These are phyloP conservation scores for Tilletia caries DNA, from an alignment of 1,284 basidiomycete species.

Conservation along the genomic window DNA sequence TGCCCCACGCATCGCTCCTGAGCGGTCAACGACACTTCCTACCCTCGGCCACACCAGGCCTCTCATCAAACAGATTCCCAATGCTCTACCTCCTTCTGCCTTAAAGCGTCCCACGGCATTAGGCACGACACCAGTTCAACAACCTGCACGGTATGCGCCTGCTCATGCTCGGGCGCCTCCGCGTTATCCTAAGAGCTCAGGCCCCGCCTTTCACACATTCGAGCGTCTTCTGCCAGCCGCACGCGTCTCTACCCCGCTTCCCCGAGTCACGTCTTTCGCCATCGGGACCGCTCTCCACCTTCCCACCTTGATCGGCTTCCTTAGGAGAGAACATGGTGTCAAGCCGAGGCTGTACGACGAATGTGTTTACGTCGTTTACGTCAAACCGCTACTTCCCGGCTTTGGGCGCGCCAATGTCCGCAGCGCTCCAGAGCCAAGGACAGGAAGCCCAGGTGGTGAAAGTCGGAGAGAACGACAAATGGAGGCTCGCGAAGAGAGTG, in stretches of 20 bases:
- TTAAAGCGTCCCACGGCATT: neutral
- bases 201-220: constrained; percentile 49
- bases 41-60: neutral
- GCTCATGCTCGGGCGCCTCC: constrained; percentile 3
- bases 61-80: neutral
- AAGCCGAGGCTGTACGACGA: constrained; percentile 85
- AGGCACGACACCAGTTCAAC: neutral
- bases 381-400: constrained; percentile 82
- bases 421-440: constrained; percentile 64
- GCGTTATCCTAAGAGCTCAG: constrained; percentile 17
- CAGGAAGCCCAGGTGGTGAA: constrained; percentile 63
- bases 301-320: constrained; percentile 59
- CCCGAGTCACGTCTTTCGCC: constrained; percentile 65
- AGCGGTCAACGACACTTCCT: neutral
- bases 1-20: constrained; percentile 5
- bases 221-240: constrained; percentile 47
- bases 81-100: neutral
- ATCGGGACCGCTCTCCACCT: constrained; percentile 66
- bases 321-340: constrained; percentile 90
- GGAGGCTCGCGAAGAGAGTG: constrained; percentile 82
- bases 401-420: constrained; percentile 82
- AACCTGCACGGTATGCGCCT: neutral
- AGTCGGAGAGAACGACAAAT: constrained; percentile 65
- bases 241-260: constrained; percentile 40
- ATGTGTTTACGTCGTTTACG: constrained; percentile 87